Conservation (phyloP, 345 rosid species). For the Citropsis articulata region DNA sequence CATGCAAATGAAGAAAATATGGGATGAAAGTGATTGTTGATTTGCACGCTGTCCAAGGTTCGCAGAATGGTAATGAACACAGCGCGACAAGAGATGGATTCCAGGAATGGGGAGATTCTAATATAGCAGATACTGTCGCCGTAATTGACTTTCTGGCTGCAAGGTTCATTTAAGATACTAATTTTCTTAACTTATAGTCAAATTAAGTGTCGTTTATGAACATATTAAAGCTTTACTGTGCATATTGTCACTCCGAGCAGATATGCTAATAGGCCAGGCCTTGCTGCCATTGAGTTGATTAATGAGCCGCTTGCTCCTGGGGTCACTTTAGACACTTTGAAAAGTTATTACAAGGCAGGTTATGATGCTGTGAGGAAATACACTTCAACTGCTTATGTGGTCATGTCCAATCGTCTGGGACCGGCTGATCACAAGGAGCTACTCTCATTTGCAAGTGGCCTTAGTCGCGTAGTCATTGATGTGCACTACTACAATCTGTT, state of each 20-base stretch:
- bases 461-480: conserved; percentile 27
- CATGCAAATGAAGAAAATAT: conserved; percentile 22
- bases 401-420: conserved; percentile 34
- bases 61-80: conserved; percentile 33
- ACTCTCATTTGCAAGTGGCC: conserved; percentile 18
- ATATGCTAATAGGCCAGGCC: not conserved
- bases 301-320: conserved; percentile 31
- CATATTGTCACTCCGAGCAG: not conserved
- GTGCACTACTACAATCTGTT: conserved; percentile 40
- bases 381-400: conserved; percentile 26
- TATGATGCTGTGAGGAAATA: conserved; percentile 37
- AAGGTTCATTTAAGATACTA: not conserved
- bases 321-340: conserved; percentile 20
- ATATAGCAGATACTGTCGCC: conserved; percentile 25
- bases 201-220: not conserved
- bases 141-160: conserved; percentile 36
- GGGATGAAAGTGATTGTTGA: conserved; percentile 27
- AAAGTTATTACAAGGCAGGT: conserved; percentile 27
- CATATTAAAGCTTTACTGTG: not conserved
- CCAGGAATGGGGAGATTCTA: conserved; percentile 36
- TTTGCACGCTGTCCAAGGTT: conserved; percentile 30
- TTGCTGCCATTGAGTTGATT: conserved; percentile 34
- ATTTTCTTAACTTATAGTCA: not conserved
- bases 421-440: conserved; percentile 25
- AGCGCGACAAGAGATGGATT: conserved; percentile 36